phyloP scores from a whole-genome alignment of 2,329 filamentous ascomycete species.

The Lanzia echinophila region DNA sequence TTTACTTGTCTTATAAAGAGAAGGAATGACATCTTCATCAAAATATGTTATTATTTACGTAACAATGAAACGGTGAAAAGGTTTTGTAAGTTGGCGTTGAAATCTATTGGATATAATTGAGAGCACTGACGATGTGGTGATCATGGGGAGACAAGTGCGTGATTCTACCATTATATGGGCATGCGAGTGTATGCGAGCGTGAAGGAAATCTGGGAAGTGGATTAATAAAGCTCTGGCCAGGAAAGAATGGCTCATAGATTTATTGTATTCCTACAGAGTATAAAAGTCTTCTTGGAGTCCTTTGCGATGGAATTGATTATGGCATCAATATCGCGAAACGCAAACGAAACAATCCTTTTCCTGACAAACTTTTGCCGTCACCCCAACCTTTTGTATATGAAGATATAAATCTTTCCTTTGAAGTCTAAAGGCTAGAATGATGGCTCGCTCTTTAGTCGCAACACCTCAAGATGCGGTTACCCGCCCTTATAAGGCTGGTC shows the following conservation, averaged over 20 bases:
- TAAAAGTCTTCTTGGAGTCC: background rate
- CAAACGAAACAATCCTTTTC: background rate
- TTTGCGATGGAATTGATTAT: background rate
- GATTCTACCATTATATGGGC: slow-evolving; percentile 1
- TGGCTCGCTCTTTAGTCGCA: background rate
- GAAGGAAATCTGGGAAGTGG: too few relatives aligned
- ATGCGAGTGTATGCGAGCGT: too few relatives aligned
- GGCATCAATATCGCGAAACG: background rate
- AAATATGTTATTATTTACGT: background rate
- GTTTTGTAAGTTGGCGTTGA: slow-evolving; percentile 2
- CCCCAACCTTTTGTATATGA: background rate
- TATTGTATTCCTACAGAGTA: slow-evolving; percentile 3
- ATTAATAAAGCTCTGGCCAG: too few relatives aligned
- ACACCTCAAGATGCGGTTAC: background rate
- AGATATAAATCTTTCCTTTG: background rate
- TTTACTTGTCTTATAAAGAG: background rate
- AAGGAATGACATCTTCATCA: background rate
- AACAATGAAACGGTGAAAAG: slow-evolving; percentile 9
- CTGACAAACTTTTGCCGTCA: too few relatives aligned
- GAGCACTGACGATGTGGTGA: slow-evolving; percentile 6
- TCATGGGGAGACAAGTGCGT: slow-evolving; percentile 5
- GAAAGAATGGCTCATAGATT: too few relatives aligned
- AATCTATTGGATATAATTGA: slow-evolving; percentile 6
- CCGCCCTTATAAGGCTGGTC: background rate
- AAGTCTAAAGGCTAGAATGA: background rate